phyloP scores from a whole-genome alignment of 129 eudicot genomes.

The Solidago caesia region DNA sequence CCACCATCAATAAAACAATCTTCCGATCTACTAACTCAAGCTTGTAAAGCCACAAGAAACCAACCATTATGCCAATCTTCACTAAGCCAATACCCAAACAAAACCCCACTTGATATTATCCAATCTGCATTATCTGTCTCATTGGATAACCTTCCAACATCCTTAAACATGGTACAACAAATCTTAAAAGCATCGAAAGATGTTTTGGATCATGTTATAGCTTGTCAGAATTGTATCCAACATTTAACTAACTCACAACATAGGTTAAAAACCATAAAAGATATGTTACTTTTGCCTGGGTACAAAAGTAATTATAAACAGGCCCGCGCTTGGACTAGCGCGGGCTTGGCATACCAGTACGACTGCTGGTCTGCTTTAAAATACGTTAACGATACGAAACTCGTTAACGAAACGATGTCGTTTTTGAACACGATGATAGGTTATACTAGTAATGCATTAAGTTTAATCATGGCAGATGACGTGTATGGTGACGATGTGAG shows the following conservation, averaged over 20 bases:
- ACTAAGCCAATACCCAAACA: conserved; percentile 25
- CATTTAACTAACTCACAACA: conserved; percentile 33
- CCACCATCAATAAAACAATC: conserved; percentile 16
- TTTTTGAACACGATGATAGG: conserved; percentile 46
- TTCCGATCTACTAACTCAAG: conserved; percentile 37
- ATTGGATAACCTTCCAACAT: conserved; percentile 32
- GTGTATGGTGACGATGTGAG: conserved; percentile 42
- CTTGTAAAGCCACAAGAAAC: conserved; percentile 64
- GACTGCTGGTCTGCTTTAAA: conserved; percentile 78
- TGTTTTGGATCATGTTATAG: conserved; percentile 38
- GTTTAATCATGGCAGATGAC: conserved; percentile 60
- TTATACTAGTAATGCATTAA: conserved; percentile 54
- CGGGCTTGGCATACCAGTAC: conserved; percentile 69
- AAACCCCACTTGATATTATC: conserved; percentile 36
- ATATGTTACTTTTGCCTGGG: conserved; percentile 35
- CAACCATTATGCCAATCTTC: conserved; percentile 44
- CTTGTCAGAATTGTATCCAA: conserved; percentile 58
- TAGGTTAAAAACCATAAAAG: conserved; percentile 39
- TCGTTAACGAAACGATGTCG: conserved; percentile 63
- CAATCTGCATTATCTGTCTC: conserved; percentile 51
- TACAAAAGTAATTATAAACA: conserved; percentile 50
- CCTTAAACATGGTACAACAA: conserved; percentile 40
- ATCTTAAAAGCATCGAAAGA: conserved; percentile 39
- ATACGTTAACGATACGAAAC: conserved; percentile 52
- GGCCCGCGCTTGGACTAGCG: conserved; percentile 74